These are phyloP conservation scores for bread wheat (Triticum aestivum) DNA, from an alignment of 176 grass and related monocot species.

Conservation along the genomic window DNA sequence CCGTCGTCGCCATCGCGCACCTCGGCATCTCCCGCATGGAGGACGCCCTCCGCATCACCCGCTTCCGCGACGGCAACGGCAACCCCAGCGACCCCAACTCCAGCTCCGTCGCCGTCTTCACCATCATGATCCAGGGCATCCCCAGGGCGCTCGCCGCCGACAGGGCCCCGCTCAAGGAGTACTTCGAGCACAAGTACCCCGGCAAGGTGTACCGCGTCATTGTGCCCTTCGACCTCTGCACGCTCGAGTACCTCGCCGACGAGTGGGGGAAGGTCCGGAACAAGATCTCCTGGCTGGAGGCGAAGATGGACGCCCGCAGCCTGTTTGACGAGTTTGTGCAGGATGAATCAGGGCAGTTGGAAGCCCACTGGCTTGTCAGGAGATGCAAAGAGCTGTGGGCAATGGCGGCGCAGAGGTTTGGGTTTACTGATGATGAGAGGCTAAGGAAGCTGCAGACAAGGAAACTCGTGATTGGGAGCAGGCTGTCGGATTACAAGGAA, in stretches of 20 bases:
- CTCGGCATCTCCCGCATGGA: conserved; percentile 83
- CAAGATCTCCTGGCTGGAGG: conserved; percentile 91
- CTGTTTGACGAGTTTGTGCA: conserved; percentile 41
- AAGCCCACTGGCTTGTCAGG: conserved; percentile 48
- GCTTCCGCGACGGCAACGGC: conserved; percentile 90
- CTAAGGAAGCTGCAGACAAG: conserved; percentile 72
- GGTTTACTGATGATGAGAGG: conserved; percentile 77
- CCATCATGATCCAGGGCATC: conserved; percentile 96
- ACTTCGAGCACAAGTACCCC: conserved; percentile 92
- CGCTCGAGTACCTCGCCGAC: conserved; percentile 60
- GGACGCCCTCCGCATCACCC: conserved; percentile 85
- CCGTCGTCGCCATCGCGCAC: conserved; percentile 72
- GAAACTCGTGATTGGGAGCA: conserved; percentile 70
- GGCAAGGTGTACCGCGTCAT: conserved; percentile 87
- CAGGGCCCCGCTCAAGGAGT: conserved; percentile 76
- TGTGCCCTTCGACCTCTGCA: conserved; percentile 83
- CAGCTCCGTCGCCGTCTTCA: conserved; percentile 87
- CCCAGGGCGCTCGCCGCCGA: conserved; percentile 72
- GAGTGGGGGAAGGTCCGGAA: conserved; percentile 68
- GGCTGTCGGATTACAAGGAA: conserved; percentile 79
- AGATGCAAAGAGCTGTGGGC: conserved; percentile 63
- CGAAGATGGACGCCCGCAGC: conserved; percentile 58
- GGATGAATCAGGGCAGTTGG: not conserved
- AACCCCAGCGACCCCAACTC: conserved; percentile 89
- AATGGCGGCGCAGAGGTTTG: conserved; percentile 40